Conservation (phyloP, 2,329 filamentous ascomycete genomes). For the Furcasterigmium sp. region DNA sequence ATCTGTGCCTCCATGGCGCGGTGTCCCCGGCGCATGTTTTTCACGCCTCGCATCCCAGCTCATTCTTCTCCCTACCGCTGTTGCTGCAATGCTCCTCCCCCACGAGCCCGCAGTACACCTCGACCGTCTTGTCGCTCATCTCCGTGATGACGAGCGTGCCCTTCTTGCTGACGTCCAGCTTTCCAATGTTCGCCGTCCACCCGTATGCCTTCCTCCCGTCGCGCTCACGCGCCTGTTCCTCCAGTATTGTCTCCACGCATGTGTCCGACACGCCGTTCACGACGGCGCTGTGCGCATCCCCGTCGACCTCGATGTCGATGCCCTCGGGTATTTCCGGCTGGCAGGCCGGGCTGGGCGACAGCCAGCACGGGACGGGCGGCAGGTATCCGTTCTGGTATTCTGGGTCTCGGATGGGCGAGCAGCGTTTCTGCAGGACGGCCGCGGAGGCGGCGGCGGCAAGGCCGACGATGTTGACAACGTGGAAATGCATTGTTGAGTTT, state of each 20-base stretch:
- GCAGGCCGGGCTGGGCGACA: constrained; percentile 16
- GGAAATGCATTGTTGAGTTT: neutral
- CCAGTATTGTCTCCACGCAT: constrained; percentile 15
- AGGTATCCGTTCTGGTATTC: constrained; percentile 15
- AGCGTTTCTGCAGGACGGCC: constrained; percentile 13
- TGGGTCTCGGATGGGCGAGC: constrained; percentile 15
- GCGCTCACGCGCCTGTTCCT: constrained; percentile 14
- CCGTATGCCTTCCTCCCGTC: constrained; percentile 17
- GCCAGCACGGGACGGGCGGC: constrained; percentile 21
- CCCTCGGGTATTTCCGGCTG: constrained; percentile 8
- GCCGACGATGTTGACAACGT: neutral
- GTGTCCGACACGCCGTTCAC: constrained; percentile 14
- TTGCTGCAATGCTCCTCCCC: too few relatives aligned
- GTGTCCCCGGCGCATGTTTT: too few relatives aligned
- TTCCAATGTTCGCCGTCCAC: constrained; percentile 15
- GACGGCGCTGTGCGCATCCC: constrained; percentile 11
- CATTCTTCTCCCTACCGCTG: too few relatives aligned
- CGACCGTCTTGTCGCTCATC: constrained; percentile 13
- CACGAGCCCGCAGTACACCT: neutral
- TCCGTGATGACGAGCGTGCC: constrained; percentile 16
- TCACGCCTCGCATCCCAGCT: too few relatives aligned
- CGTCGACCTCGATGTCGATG: constrained; percentile 15
- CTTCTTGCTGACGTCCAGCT: constrained; percentile 11
- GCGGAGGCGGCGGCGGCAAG: neutral
- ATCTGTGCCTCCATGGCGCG: too few relatives aligned